A percentile compares a stretch with the other conserved stretches of the same genome.
These are phyloP conservation scores for Aspergillus coremiiformis DNA, from an alignment of 495 filamentous ascomycete genomes.

Conservation along the genomic window DNA sequence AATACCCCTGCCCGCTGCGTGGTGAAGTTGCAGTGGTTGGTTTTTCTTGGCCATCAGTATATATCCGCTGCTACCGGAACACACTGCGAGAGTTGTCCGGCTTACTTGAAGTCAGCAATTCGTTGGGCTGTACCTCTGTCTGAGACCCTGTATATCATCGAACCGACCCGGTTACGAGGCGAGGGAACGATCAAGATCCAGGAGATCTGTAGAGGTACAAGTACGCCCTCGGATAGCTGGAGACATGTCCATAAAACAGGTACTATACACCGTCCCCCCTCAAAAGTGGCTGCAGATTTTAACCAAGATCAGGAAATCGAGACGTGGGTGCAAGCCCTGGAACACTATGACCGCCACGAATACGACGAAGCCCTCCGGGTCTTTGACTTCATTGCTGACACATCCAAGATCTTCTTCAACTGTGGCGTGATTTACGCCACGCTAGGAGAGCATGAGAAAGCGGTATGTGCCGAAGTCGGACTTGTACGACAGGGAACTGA, in stretches of 20 bases:
- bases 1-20: background rate
- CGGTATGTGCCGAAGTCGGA: constrained; percentile 52
- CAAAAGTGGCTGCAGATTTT: background rate
- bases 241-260: constrained; percentile 67
- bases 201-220: background rate
- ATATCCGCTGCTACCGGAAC: background rate
- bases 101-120: background rate
- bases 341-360: constrained; percentile 91
- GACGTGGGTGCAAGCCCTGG: constrained; percentile 90
- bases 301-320: constrained; percentile 78
- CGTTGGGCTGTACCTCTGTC: background rate
- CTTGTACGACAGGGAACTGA: constrained; percentile 1
- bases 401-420: constrained; percentile 98
- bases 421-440: constrained; percentile 98
- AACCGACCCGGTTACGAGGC: background rate
- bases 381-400: constrained; percentile 86
- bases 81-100: constrained; percentile 1
- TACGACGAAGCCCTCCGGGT: constrained; percentile 77
- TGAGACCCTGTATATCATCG: background rate
- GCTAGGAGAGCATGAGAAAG: constrained; percentile 90
- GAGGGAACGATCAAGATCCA: background rate
- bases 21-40: background rate
- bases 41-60: constrained; percentile 1
- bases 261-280: constrained; percentile 28
- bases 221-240: background rate